Evolutionary conservation across 345 rosid species (phyloP), one percentile per base, ranked within the genome.

Genomic region (Rhodamnia rubescens): DNA sequence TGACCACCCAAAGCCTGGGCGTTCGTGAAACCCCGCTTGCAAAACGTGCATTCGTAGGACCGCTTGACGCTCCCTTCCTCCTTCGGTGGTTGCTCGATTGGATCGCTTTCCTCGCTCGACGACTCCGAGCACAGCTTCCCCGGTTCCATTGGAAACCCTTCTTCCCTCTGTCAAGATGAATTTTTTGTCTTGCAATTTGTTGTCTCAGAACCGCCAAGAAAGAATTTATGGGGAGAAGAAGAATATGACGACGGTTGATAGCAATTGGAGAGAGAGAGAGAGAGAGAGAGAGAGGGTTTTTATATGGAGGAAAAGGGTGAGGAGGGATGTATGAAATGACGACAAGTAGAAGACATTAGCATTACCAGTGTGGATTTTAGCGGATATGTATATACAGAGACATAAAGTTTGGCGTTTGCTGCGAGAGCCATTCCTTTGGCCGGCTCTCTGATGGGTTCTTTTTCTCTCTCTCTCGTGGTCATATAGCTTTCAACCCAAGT

Each of bases 1-100:
- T 96, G 99, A 36, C 99, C 99, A 0, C 99, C 99, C 85, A 96
- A 88, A 81, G 99, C 99, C 84, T 96, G 99, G 42, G 99, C 99
- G 89, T 93, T 96, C 55, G 96, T 94, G 90, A 96, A 96, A 42
- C 99, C 99, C 89, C 98, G 89, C 94, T 93, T 95, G 94, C 99
- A 96, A 84, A 94, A 95, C 82, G 89, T 92, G 78, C 95, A 93
- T 86, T 90, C 95, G 82, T 94, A 94, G 55, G 93, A 92, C 85
- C 95, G 83, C 84, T 90, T 89, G 3, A 86, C 85, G 83, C 89
- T 92, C 64, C 51, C 44, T 10, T 88, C 90, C 24, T 88, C 90
- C 81, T 85, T 75, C 52, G 56, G 61, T 59, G 56, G 61, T 59
- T 84, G 87, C 84, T 87, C 88, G 1, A 85, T 59, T 74, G 84